phyloP scores from a whole-genome alignment of 2,329 filamentous ascomycete genomes.

The Cordyceps javanica region DNA sequence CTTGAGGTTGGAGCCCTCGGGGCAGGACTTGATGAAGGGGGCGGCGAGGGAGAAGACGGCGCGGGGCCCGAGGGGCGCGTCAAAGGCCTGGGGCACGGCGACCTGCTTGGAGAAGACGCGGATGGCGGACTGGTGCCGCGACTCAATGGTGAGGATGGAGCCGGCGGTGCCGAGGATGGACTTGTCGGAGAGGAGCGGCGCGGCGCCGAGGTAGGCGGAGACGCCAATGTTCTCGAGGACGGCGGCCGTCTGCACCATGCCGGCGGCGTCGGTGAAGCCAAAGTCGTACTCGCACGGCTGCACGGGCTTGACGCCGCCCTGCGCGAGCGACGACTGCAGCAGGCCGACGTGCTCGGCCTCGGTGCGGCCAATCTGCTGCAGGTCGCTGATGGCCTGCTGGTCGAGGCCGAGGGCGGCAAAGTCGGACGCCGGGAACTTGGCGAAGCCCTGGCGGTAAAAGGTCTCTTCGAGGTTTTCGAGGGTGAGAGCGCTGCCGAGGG shows the following conservation, averaged over 20 bases:
- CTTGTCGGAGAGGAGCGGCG: constrained; percentile 51
- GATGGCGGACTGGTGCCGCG: constrained; percentile 57
- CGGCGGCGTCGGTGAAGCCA: constrained; percentile 47
- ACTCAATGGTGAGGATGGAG: constrained; percentile 57
- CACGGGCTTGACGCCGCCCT: constrained; percentile 41
- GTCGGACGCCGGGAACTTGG: constrained; percentile 47
- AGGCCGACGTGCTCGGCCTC: constrained; percentile 51
- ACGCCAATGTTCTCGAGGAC: constrained; percentile 62
- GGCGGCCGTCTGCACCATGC: constrained; percentile 48
- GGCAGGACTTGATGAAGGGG: constrained; percentile 54
- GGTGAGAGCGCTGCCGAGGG: constrained; percentile 35
- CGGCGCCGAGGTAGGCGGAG: constrained; percentile 58
- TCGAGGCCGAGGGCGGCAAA: constrained; percentile 48
- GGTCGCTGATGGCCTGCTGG: constrained; percentile 31
- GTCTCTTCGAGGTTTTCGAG: constrained; percentile 54
- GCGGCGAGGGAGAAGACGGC: constrained; percentile 60
- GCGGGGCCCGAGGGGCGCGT: constrained; percentile 51
- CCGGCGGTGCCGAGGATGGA: constrained; percentile 54
- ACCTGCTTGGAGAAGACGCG: constrained; percentile 41
- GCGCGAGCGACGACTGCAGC: constrained; percentile 27
- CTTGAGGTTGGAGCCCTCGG: constrained; percentile 47
- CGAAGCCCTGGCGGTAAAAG: constrained; percentile 56
- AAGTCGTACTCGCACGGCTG: constrained; percentile 53
- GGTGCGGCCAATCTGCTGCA: constrained; percentile 50
- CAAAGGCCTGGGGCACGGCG: constrained; percentile 55